Conservation (phyloP, 2,329 filamentous ascomycete genomes). For the Emericellopsis atlantica region DNA sequence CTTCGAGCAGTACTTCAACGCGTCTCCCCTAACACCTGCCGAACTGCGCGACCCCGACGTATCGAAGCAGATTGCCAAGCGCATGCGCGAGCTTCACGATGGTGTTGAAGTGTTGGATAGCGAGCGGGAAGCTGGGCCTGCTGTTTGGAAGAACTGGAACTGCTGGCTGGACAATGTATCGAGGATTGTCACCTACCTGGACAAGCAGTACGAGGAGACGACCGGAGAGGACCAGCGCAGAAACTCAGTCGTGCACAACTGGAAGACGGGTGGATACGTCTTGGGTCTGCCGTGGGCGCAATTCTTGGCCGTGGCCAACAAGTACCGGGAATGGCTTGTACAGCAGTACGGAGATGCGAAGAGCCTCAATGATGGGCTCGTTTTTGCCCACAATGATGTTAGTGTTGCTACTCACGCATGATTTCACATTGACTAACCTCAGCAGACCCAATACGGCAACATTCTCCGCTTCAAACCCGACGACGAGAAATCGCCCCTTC, state of each 20-base stretch:
- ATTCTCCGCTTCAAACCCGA: slow-evolving; percentile 63
- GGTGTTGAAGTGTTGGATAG: slow-evolving; percentile 75
- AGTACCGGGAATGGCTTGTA: slow-evolving; percentile 65
- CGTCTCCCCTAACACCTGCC: slow-evolving; percentile 61
- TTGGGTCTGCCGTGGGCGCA: slow-evolving; percentile 73
- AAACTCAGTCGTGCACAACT: slow-evolving; percentile 28
- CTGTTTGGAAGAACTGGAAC: slow-evolving; percentile 90
- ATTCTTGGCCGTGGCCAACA: slow-evolving; percentile 64
- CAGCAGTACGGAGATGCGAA: slow-evolving; percentile 55
- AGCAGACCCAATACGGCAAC: slow-evolving; percentile 92
- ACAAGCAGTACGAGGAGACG: slow-evolving; percentile 38
- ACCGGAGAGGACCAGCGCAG: slow-evolving; percentile 7
- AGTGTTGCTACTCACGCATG: slow-evolving; percentile 18
- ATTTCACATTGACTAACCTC: slow-evolving; percentile 3
- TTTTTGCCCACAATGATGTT: slow-evolving; percentile 98
- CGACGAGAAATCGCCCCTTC: slow-evolving; percentile 69
- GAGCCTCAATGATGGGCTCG: slow-evolving; percentile 59
- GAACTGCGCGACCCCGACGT: slow-evolving; percentile 74
- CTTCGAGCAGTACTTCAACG: slow-evolving; percentile 90
- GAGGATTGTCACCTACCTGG: slow-evolving; percentile 43
- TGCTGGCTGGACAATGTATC: slow-evolving; percentile 64
- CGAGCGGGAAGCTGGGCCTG: slow-evolving; percentile 68
- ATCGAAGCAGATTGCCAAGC: slow-evolving; percentile 87
- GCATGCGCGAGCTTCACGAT: slow-evolving; percentile 91
- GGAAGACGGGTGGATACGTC: slow-evolving; percentile 61